These are phyloP conservation scores for Solanum hybrid DNA, from an alignment of 305 asterid genomes.

Conservation along the genomic window DNA sequence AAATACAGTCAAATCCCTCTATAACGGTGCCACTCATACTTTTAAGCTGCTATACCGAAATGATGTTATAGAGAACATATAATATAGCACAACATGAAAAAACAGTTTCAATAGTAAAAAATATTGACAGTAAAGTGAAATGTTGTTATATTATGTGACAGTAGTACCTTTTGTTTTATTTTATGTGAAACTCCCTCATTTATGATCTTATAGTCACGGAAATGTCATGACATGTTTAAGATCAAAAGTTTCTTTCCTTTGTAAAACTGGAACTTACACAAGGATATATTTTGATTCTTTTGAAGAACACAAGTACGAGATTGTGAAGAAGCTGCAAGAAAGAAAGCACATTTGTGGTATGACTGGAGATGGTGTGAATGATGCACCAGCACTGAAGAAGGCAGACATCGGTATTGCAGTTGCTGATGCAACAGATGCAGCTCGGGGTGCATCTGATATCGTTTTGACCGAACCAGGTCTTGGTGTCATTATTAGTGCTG, in stretches of 20 bases:
- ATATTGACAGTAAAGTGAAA: neutral
- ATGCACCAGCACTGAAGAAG: slow-evolving; percentile 83
- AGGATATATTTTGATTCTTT: neutral
- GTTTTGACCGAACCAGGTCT: slow-evolving; percentile 93
- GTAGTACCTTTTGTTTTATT: neutral
- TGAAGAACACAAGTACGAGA: slow-evolving; percentile 84
- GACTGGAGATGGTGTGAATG: slow-evolving; percentile 98
- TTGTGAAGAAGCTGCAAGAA: slow-evolving; percentile 81
- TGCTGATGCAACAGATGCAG: slow-evolving; percentile 94
- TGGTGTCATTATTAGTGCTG: slow-evolving; percentile 82
- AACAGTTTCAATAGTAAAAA: neutral
- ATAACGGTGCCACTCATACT: neutral
- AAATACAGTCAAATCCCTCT: neutral
- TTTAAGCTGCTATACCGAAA: neutral
- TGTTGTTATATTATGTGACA: neutral
- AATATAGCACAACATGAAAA: neutral
- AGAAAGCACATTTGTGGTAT: slow-evolving; percentile 86
- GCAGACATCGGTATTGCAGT: slow-evolving; percentile 96
- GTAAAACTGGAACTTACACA: neutral
- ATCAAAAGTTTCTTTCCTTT: neutral
- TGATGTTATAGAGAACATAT: neutral
- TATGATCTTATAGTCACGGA: too few relatives aligned
- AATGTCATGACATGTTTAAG: neutral
- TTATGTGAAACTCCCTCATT: too few relatives aligned
- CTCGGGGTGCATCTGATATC: slow-evolving; percentile 82